Percentiles rank a stretch among this genome's conserved stretches.
Conservation (phyloP, 352 stramenopile genomes). For the Phytopythium boreale region DNA sequence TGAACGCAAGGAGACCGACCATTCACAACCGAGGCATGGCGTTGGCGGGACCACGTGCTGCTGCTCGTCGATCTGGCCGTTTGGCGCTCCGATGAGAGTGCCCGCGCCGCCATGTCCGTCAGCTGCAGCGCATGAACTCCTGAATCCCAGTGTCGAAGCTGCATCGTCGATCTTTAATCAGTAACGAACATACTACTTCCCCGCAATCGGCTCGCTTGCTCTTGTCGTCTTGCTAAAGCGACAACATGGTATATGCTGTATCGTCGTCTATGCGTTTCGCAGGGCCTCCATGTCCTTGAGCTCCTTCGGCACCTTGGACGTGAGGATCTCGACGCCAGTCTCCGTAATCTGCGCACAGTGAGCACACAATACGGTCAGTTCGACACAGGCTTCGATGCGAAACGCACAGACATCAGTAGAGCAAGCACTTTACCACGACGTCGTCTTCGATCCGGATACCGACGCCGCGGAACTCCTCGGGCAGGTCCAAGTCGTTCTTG, state of each 20-base stretch:
- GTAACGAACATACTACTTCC: background rate
- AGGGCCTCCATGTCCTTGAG: constrained; percentile 64
- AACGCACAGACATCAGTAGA: background rate
- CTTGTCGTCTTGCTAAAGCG: background rate
- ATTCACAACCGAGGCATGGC: background rate
- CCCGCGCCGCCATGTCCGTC: background rate
- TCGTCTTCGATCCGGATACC: constrained; percentile 87
- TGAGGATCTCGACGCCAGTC: constrained; percentile 73
- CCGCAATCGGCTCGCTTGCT: background rate
- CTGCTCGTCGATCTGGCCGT: background rate
- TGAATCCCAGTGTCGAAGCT: background rate
- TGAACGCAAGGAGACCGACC: no score
- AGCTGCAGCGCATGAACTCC: background rate
- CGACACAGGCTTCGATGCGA: background rate
- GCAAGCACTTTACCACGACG: constrained; percentile 52
- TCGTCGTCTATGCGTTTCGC: constrained; percentile 28
- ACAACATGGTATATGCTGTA: background rate
- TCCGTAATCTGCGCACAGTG: constrained; percentile 53
- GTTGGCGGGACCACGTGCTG: background rate
- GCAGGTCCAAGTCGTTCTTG: constrained; percentile 60
- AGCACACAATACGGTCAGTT: background rate
- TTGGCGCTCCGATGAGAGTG: no score
- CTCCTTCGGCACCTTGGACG: constrained; percentile 64
- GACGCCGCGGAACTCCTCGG: constrained; percentile 74
- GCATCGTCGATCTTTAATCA: background rate